These are phyloP conservation scores for Podospora appendiculata DNA, from an alignment of 495 filamentous ascomycete species.

Conservation along the genomic window DNA sequence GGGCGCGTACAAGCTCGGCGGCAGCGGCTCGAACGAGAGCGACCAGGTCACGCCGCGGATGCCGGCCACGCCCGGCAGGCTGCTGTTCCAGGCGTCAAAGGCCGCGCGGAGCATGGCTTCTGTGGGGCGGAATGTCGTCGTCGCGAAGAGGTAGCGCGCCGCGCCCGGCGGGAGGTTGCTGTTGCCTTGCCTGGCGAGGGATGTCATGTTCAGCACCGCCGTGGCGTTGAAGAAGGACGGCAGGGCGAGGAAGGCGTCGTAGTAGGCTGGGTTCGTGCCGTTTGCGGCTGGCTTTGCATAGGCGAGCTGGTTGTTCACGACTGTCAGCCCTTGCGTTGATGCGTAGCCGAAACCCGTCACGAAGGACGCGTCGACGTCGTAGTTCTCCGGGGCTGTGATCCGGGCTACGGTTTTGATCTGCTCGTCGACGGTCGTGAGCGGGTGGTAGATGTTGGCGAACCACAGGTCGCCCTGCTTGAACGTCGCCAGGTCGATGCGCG, in stretches of 20 bases:
- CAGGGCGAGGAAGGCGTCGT: background rate
- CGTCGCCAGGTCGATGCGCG: conserved; percentile 14
- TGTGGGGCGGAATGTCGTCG: background rate
- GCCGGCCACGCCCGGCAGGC: background rate
- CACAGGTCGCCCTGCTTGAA: conserved; percentile 18
- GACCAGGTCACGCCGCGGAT: background rate
- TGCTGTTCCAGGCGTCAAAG: background rate
- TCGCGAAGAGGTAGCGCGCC: background rate
- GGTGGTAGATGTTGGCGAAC: background rate
- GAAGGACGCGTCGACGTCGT: background rate
- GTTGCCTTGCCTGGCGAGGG: background rate
- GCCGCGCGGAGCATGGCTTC: background rate
- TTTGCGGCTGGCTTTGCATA: background rate
- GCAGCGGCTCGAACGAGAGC: background rate
- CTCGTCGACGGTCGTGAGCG: background rate
- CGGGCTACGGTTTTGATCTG: background rate
- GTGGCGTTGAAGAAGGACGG: background rate
- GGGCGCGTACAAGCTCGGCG: conserved; percentile 3
- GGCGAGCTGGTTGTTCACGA: background rate
- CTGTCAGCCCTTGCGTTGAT: background rate
- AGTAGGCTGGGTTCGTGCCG: background rate
- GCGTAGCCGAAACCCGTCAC: background rate
- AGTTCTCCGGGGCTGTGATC: background rate
- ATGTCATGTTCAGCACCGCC: background rate
- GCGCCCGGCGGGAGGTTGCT: background rate